Evolutionary conservation across 2,329 filamentous ascomycete species (phyloP).

Genomic region (Ascochyta clinopodiicola): DNA sequence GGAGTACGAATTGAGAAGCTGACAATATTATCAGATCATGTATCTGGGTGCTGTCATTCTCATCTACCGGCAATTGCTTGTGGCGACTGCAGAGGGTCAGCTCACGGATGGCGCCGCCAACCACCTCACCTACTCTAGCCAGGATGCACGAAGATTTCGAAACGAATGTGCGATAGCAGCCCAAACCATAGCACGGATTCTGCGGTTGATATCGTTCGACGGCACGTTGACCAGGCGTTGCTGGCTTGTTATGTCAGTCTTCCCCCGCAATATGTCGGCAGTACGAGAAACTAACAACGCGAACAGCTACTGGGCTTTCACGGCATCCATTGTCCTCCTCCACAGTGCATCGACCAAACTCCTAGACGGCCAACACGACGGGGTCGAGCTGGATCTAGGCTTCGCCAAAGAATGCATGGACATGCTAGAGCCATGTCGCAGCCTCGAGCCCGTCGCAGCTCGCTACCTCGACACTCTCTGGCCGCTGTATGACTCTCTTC

Average conservation of each 20-base stretch:
- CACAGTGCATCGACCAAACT: conserved; percentile 45
- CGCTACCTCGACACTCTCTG: conserved; percentile 42
- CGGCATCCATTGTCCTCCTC: conserved; percentile 43
- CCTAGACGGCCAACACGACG: conserved; percentile 37
- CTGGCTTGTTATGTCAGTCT: conserved; percentile 48
- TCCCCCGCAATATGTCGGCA: too few relatives aligned
- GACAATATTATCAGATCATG: conserved; percentile 38
- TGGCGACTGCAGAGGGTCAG: conserved; percentile 42
- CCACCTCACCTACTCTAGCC: conserved; percentile 30
- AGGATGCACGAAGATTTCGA: conserved; percentile 38
- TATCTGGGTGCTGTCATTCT: conserved; percentile 47
- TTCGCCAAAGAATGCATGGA: conserved; percentile 47
- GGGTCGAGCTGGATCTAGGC: conserved; percentile 41
- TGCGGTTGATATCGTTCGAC: conserved; percentile 43
- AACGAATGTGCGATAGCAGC: conserved; percentile 44
- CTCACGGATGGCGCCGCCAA: conserved; percentile 34
- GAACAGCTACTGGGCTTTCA: conserved; percentile 47
- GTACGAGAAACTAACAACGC: background rate
- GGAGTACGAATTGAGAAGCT: background rate
- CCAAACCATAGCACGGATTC: conserved; percentile 45
- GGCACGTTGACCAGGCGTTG: conserved; percentile 46
- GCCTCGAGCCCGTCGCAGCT: conserved; percentile 42
- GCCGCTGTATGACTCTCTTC: conserved; percentile 45
- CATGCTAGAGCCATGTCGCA: conserved; percentile 41
- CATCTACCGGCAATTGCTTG: conserved; percentile 44